Conservation (phyloP, 1,139 yeast genomes). For the Nakaseomyces kungkrabaensis region DNA sequence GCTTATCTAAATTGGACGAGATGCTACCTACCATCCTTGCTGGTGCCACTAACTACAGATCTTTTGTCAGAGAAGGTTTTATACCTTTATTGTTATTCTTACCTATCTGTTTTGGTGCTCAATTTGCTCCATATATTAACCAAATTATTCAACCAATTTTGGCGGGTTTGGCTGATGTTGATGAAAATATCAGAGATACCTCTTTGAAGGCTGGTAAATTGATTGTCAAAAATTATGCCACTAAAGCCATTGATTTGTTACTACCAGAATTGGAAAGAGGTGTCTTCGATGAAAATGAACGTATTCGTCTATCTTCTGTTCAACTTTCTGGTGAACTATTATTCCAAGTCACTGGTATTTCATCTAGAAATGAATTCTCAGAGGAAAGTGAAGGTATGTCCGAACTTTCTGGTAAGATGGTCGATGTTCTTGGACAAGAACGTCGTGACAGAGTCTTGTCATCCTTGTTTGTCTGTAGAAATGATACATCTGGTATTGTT, state of each 20-base stretch:
- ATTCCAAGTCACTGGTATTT: slow-evolving; percentile 89
- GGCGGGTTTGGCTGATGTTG: slow-evolving; percentile 81
- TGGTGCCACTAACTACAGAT: slow-evolving; percentile 57
- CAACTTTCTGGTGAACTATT: slow-evolving; percentile 95
- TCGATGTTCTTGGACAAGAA: slow-evolving; percentile 74
- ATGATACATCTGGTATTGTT: slow-evolving; percentile 81
- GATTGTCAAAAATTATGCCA: slow-evolving; percentile 84
- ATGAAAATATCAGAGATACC: slow-evolving; percentile 79
- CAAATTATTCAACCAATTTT: slow-evolving; percentile 84
- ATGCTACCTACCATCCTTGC: slow-evolving; percentile 68
- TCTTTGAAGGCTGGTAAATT: slow-evolving; percentile 90
- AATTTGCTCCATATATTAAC: slow-evolving; percentile 80
- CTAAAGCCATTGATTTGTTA: slow-evolving; percentile 83
- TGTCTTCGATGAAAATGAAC: slow-evolving; percentile 67
- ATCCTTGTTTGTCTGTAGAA: slow-evolving; percentile 81
- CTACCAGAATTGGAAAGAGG: slow-evolving; percentile 92
- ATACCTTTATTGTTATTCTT: slow-evolving; percentile 82
- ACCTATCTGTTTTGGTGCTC: slow-evolving; percentile 91
- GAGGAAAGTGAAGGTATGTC: slow-evolving; percentile 56
- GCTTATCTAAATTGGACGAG: slow-evolving; percentile 78
- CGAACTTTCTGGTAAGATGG: slow-evolving; percentile 56
- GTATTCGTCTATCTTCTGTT: slow-evolving; percentile 88
- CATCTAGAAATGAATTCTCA: slow-evolving; percentile 47
- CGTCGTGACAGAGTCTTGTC: slow-evolving; percentile 84
- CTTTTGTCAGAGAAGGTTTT: slow-evolving; percentile 81